These are phyloP conservation scores for Trichoderma guizhouense DNA, from an alignment of 2,329 filamentous ascomycete genomes.

Conservation along the genomic window DNA sequence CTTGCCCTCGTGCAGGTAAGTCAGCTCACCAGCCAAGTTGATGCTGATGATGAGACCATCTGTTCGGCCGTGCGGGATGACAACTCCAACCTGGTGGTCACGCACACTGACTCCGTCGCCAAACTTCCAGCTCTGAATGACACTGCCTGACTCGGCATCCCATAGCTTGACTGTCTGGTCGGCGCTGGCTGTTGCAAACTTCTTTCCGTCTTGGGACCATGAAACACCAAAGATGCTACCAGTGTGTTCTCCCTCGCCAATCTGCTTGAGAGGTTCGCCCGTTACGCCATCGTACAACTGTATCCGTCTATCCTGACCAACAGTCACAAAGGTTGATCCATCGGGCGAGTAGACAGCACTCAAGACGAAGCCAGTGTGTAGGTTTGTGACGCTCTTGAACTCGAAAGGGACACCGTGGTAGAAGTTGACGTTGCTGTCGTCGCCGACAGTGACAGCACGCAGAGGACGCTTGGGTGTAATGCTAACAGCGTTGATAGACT, in stretches of 20 bases:
- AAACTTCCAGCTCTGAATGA: conserved; percentile 78
- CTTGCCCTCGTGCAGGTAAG: conserved; percentile 75
- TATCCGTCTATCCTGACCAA: conserved; percentile 88
- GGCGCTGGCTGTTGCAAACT: conserved; percentile 85
- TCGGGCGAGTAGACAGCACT: conserved; percentile 88
- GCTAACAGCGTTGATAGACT: conserved; percentile 85
- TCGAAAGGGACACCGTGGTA: conserved; percentile 95
- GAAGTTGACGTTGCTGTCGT: conserved; percentile 87
- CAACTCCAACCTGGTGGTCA: conserved; percentile 91
- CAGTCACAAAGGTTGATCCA: conserved; percentile 75
- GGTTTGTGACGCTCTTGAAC: conserved; percentile 77
- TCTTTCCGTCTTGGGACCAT: conserved; percentile 83
- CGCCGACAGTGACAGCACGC: conserved; percentile 83
- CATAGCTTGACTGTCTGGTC: conserved; percentile 94
- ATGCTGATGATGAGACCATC: conserved; percentile 90
- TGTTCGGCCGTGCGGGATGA: conserved; percentile 76
- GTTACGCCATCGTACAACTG: conserved; percentile 97
- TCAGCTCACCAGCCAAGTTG: conserved; percentile 83
- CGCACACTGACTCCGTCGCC: conserved; percentile 73
- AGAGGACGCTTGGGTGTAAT: conserved; percentile 88
- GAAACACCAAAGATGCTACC: conserved; percentile 91
- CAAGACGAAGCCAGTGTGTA: conserved; percentile 87
- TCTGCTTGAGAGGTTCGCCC: conserved; percentile 72
- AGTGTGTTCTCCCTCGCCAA: conserved; percentile 81
- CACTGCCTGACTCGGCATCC: conserved; percentile 78